Base-by-base conservation (phyloP, 2,329 filamentous ascomycete species). In the Aspergillus novofumigatus region DNA sequence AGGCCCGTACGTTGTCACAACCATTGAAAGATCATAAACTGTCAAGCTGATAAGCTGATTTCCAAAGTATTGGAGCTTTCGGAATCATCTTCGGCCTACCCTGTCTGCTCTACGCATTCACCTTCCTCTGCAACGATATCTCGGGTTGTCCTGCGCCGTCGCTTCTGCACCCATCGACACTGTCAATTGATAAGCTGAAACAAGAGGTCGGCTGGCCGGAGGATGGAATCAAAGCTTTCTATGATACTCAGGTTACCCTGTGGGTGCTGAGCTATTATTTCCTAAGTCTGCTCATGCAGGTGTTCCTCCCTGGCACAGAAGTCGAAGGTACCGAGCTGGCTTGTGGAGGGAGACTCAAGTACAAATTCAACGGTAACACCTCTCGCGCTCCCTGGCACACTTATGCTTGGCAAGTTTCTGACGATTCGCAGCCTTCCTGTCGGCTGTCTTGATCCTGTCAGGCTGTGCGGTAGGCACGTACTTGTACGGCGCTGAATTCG, bases 91-190 rank as follows among this genome's bases (percentile, higher is more conserved):
- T 95, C 67, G 87, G 87, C 56, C 85, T 97, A 0, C 93, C 93
- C 0, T 59, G 92, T 45, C 81, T 92, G 62, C 84, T 91, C 65
- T 96, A 94, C 76, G 72, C 86, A 66, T 88, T 93, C 70, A 83
- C 87, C 49, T 96, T 97, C 70, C 80, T 88, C 67, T 97, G 93
- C 82, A 97, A 97, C 77, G 92, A 97, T 73, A 80, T 95, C 62
- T 88, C 91, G 8, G 93, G 94, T 57, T 97, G 94, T 71, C 94
- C 93, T 49, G 87, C 90, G 2, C 91, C 92, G 3, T 91, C 90
- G 3, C 81, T 93, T 8, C 82, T 96, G 41, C 81, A 83, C 64
- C 92, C 90, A 32, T 86, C 83, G 56, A 88, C 84, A 8, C 77
- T 96, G 58, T 86, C 86, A 45, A 78, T 92, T 50, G 83, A 87